Evolutionary conservation across 305 asterid genomes (phyloP).

Genomic region (Euphrasia arctica): DNA sequence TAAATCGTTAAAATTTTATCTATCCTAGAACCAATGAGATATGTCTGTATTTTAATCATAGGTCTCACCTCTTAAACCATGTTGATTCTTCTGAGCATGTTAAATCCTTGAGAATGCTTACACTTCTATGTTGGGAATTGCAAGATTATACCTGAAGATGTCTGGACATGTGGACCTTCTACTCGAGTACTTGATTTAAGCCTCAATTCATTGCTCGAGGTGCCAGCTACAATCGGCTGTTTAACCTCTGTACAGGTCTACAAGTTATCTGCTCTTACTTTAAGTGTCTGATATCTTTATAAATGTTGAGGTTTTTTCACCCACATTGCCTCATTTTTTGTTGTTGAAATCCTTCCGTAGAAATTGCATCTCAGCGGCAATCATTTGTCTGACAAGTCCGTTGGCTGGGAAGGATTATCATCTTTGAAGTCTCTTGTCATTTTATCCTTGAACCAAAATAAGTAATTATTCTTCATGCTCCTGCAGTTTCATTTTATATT

Average conservation of each 20-base stretch:
- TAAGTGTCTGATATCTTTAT: conserved; percentile 13
- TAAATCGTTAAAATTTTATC: too few relatives aligned
- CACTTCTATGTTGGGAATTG: conserved; percentile 33
- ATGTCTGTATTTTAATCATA: too few relatives aligned
- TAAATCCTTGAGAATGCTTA: conserved; percentile 28
- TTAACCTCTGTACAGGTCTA: conserved; percentile 61
- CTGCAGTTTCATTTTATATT: conserved; percentile 14
- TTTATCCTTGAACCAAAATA: conserved; percentile 62
- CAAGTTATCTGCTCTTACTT: conserved; percentile 22
- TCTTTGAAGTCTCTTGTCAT: conserved; percentile 55
- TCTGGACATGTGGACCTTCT: conserved; percentile 55
- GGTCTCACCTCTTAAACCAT: too few relatives aligned
- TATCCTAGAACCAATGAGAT: too few relatives aligned
- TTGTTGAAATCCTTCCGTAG: conserved; percentile 36
- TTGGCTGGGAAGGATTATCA: conserved; percentile 75
- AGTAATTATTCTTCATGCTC: conserved; percentile 38
- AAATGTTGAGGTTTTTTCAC: conserved; percentile 19
- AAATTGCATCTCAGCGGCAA: conserved; percentile 64
- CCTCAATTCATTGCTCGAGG: conserved; percentile 55
- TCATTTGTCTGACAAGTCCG: conserved; percentile 44
- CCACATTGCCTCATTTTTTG: conserved; percentile 26
- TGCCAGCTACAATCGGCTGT: conserved; percentile 53
- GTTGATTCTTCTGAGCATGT: neutral
- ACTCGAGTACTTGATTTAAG: conserved; percentile 76
- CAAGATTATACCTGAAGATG: conserved; percentile 76